Evolutionary conservation across 2,329 filamentous ascomycete genomes (phyloP).

Genomic region (Aspergillus sp.): DNA sequence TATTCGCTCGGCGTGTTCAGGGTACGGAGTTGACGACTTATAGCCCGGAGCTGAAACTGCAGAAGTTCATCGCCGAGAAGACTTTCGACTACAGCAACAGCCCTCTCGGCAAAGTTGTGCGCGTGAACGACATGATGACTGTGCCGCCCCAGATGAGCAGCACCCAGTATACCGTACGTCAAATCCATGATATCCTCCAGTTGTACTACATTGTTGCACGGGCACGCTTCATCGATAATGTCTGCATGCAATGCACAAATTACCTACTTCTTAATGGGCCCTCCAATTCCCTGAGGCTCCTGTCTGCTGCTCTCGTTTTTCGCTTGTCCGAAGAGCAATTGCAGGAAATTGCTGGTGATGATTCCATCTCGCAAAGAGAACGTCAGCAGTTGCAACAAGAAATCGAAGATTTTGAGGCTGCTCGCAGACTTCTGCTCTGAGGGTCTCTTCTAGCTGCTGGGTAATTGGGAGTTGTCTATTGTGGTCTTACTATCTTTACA

Average conservation of each 20-base stretch:
- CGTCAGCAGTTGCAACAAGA: constrained; percentile 53
- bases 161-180: constrained; percentile 34
- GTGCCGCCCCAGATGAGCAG: constrained; percentile 22
- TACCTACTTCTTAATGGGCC: constrained; percentile 57
- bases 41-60: constrained; percentile 1
- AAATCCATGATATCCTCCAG: constrained; percentile 64
- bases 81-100: neutral
- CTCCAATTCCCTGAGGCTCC: constrained; percentile 56
- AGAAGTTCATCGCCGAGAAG: constrained; percentile 4
- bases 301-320: constrained; percentile 58
- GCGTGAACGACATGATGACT: constrained; percentile 13
- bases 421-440: constrained; percentile 34
- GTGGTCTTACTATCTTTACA: neutral
- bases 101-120: neutral
- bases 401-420: constrained; percentile 51
- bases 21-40: neutral
- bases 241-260: constrained; percentile 63
- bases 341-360: constrained; percentile 63
- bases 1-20: neutral
- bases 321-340: constrained; percentile 55
- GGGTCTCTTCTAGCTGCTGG: neutral
- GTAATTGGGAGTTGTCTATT: neutral
- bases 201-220: constrained; percentile 66
- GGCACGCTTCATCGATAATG: constrained; percentile 66
- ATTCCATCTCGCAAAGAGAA: constrained; percentile 44